These are phyloP conservation scores for Eutypella sp. DNA, from an alignment of 2,329 filamentous ascomycete genomes.

Conservation along the genomic window DNA sequence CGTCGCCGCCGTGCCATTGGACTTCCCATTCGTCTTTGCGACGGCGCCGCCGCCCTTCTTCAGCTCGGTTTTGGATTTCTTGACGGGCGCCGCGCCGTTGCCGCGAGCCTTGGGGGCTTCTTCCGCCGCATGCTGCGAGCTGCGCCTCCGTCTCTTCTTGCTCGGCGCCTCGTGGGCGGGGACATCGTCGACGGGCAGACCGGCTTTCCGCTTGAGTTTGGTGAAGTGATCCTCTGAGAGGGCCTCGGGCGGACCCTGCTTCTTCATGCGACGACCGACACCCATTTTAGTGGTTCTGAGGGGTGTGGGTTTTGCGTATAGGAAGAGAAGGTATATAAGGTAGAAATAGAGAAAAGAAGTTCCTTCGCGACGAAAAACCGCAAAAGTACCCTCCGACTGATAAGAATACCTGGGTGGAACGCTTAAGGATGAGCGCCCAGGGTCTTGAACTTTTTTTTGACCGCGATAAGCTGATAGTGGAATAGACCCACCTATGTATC, in stretches of 20 bases:
- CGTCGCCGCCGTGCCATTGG: constrained; percentile 25
- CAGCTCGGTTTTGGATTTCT: constrained; percentile 10
- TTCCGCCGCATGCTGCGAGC: constrained; percentile 12
- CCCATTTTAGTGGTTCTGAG: constrained; percentile 61
- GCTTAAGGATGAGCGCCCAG: too few species aligned
- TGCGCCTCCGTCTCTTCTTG: constrained; percentile 57
- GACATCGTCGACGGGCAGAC: constrained; percentile 56
- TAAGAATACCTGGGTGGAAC: too few species aligned
- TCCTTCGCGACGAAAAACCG: too few species aligned
- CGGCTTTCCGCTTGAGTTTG: constrained; percentile 80
- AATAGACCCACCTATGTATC: neutral
- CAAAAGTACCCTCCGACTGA: neutral
- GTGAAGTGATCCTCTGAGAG: constrained; percentile 76
- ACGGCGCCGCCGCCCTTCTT: constrained; percentile 14
- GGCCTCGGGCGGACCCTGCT: constrained; percentile 81
- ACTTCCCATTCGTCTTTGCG: constrained; percentile 30
- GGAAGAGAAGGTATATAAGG: neutral
- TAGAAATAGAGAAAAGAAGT: neutral
- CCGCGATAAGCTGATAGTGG: constrained; percentile 24
- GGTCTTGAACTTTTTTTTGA: constrained; percentile 22
- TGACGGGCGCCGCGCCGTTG: constrained; percentile 23
- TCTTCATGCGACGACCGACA: constrained; percentile 87
- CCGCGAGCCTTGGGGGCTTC: constrained; percentile 28
- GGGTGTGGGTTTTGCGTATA: neutral
- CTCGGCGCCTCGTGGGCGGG: constrained; percentile 46